A percentile compares a stretch with the other conserved stretches of the same genome.
These are phyloP conservation scores for Isochrysis galbana DNA, from an alignment of 78 protist genomes.

Conservation along the genomic window DNA sequence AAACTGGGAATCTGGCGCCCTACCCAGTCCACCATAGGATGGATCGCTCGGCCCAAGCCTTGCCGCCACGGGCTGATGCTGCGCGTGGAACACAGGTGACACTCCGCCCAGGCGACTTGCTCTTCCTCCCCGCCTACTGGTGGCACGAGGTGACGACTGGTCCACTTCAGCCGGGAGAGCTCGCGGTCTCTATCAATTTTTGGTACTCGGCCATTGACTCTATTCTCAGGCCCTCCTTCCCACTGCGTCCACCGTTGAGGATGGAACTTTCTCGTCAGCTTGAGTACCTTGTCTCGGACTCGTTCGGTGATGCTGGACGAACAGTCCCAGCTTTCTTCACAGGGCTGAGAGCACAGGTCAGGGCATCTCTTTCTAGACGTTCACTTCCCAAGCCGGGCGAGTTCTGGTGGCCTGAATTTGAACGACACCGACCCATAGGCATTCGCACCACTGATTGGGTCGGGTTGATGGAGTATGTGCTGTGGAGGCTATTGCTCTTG, in stretches of 20 bases:
- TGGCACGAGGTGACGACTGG: background rate
- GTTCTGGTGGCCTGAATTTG: too few relatives aligned
- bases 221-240: background rate
- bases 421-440: too few relatives aligned
- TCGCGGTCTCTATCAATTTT: background rate
- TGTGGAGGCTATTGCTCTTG: background rate
- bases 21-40: background rate
- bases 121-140: background rate
- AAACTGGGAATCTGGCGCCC: background rate
- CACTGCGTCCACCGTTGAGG: background rate
- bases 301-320: background rate
- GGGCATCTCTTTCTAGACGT: background rate
- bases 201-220: background rate
- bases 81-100: background rate
- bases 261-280: background rate
- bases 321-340: background rate
- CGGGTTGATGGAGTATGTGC: background rate
- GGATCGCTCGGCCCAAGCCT: background rate
- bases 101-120: background rate
- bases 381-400: too few relatives aligned
- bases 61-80: background rate
- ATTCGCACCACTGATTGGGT: too few relatives aligned
- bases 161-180: background rate
- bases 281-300: background rate
- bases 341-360: background rate